Percentiles rank a stretch among this genome's conserved stretches.
phyloP scores from a whole-genome alignment of 2,329 filamentous ascomycete genomes.

The Aplosporella prunicola region DNA sequence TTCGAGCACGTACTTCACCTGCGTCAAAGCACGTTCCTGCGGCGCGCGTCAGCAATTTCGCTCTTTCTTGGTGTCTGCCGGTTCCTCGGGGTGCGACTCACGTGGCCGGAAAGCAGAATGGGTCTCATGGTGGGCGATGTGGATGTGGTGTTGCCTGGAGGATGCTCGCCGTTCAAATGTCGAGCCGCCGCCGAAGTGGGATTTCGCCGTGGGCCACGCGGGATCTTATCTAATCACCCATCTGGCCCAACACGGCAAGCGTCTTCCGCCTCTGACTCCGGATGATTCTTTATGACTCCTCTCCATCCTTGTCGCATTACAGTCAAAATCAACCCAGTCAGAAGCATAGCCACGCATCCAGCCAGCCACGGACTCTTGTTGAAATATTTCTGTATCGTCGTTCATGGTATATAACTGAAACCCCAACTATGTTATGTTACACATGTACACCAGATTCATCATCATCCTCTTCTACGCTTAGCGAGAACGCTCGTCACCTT shows the following conservation, averaged over 20 bases:
- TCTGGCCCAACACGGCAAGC: neutral
- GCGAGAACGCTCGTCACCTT: neutral
- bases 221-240: conserved; percentile 4
- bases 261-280: neutral
- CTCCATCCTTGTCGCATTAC: no score
- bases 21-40: conserved; percentile 83
- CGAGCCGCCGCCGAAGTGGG: conserved; percentile 10
- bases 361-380: neutral
- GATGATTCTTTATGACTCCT: neutral
- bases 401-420: neutral
- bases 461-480: no score
- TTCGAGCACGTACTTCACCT: conserved; percentile 60
- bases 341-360: neutral
- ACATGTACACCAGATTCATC: no score
- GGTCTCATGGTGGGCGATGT: conserved; percentile 63
- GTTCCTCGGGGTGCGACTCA: conserved; percentile 30
- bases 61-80: neutral
- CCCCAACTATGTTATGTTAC: neutral
- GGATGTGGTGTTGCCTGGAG: conserved; percentile 7
- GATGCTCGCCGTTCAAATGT: conserved; percentile 9
- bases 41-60: conserved; percentile 19
- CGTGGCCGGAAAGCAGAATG: conserved; percentile 90
- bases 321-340: no score
- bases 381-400: neutral
- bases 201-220: conserved; percentile 7